Conservation (phyloP, 495 filamentous ascomycete species). For the Penicillium soppii region DNA sequence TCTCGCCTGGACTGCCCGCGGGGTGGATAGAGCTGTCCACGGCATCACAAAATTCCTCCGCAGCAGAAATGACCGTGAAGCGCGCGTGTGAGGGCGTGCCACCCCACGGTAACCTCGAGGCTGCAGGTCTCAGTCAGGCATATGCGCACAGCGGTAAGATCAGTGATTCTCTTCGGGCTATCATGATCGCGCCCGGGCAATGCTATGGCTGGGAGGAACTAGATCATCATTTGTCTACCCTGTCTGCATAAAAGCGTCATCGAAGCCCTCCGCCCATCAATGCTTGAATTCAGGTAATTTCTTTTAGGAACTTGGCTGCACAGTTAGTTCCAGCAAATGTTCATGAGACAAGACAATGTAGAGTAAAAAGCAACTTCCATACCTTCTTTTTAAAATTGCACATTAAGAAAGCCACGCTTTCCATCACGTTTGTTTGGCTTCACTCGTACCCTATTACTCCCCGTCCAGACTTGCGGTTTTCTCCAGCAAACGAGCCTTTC, state of each 20-base stretch:
- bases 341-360: not conserved
- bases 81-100: slow-evolving; percentile 72
- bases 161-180: slow-evolving; percentile 70
- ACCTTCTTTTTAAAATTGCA: not conserved
- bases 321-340: not conserved
- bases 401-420: too few relatives aligned
- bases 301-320: not conserved
- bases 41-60: slow-evolving; percentile 52
- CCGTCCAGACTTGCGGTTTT: slow-evolving; percentile 43
- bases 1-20: slow-evolving; percentile 69
- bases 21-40: slow-evolving; percentile 74
- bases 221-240: slow-evolving; percentile 26
- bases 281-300: not conserved
- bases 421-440: too few relatives aligned
- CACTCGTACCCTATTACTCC: slow-evolving; percentile 4
- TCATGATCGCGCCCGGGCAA: slow-evolving; percentile 82
- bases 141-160: slow-evolving; percentile 72
- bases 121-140: slow-evolving; percentile 68
- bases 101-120: slow-evolving; percentile 64
- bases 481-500: slow-evolving; percentile 66
- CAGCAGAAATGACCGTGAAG: slow-evolving; percentile 77
- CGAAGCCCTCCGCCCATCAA: not conserved
- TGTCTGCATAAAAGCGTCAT: not conserved
- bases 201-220: slow-evolving; percentile 61
- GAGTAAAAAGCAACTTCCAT: not conserved